phyloP scores from a whole-genome alignment of 129 eudicot genomes.

The Flaveria brownii region DNA sequence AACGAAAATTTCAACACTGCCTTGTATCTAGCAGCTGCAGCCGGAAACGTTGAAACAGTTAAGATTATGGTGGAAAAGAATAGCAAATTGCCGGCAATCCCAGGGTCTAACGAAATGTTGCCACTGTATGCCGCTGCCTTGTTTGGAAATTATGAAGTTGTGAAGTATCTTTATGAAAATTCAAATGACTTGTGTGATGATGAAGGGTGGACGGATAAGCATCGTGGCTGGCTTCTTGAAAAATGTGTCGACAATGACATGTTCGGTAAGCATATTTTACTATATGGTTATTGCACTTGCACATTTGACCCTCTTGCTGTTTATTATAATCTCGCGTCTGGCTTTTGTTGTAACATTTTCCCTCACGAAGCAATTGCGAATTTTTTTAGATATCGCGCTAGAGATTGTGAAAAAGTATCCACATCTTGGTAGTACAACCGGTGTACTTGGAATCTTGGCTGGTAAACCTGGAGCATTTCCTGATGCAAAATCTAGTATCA shows the following conservation, averaged over 20 bases:
- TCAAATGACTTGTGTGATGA: conserved; percentile 10
- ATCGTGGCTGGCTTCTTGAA: conserved; percentile 33
- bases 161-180: conserved; percentile 22
- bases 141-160: conserved; percentile 40
- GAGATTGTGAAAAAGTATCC: conserved; percentile 3
- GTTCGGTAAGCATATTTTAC: conserved; percentile 35
- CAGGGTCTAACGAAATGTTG: conserved; percentile 1
- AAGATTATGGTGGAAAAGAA: conserved; percentile 30
- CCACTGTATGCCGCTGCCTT: conserved; percentile 41
- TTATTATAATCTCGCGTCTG: too few species aligned
- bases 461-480: conserved; percentile 20
- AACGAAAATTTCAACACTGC: conserved; percentile 38
- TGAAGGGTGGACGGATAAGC: conserved; percentile 20
- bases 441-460: conserved; percentile 21
- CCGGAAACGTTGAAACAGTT: conserved; percentile 34
- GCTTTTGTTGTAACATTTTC: too few species aligned
- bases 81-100: conserved; percentile 13
- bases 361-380: background rate
- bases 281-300: background rate
- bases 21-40: conserved; percentile 41
- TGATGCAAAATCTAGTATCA: background rate
- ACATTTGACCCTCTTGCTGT: too few species aligned
- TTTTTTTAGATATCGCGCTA: conserved; percentile 38
- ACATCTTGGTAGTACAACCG: background rate
- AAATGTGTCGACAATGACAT: conserved; percentile 29